A percentile compares a stretch with the other conserved stretches of the same genome.
phyloP scores from a whole-genome alignment of 495 filamentous ascomycete genomes.

The Podospora anserina region DNA sequence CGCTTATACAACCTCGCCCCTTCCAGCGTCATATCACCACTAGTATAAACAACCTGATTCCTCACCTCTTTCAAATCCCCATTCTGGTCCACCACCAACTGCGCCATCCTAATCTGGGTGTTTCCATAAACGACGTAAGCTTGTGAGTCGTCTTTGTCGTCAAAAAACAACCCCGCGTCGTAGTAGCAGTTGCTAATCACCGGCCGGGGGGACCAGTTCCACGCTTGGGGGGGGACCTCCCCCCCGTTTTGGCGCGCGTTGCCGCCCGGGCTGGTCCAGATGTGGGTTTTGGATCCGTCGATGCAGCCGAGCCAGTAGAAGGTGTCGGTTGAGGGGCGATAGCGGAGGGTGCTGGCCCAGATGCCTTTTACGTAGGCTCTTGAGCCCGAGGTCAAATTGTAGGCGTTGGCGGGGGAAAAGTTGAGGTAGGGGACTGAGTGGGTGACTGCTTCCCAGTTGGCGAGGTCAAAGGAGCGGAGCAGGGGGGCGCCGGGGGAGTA shows the following conservation, averaged over 20 bases:
- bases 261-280: slow-evolving; percentile 48
- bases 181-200: slow-evolving; percentile 53
- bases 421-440: slow-evolving; percentile 53
- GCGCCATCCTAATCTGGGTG: slow-evolving; percentile 47
- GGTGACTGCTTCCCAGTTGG: slow-evolving; percentile 54
- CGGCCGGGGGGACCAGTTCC: slow-evolving; percentile 35
- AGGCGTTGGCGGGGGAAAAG: slow-evolving; percentile 47
- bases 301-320: slow-evolving; percentile 61
- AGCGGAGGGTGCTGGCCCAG: slow-evolving; percentile 54
- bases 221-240: slow-evolving; percentile 14
- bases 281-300: slow-evolving; percentile 42
- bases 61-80: slow-evolving; percentile 16
- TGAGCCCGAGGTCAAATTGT: slow-evolving; percentile 43
- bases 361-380: slow-evolving; percentile 52
- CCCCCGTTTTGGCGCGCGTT: slow-evolving; percentile 17
- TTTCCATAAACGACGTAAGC: slow-evolving; percentile 58
- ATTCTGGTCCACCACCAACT: slow-evolving; percentile 46
- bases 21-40: slow-evolving; percentile 43
- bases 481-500: slow-evolving; percentile 60
- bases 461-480: slow-evolving; percentile 54
- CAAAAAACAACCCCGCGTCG: slow-evolving; percentile 56
- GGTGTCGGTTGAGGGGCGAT: slow-evolving; percentile 41
- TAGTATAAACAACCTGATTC: slow-evolving; percentile 42
- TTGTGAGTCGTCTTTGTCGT: slow-evolving; percentile 49
- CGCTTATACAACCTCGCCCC: slow-evolving; percentile 57